Evolutionary conservation across 1,284 basidiomycete species (phyloP), one percentile per base, ranked within the genome.

Genomic region (Fistulinella cinereoalba): DNA sequence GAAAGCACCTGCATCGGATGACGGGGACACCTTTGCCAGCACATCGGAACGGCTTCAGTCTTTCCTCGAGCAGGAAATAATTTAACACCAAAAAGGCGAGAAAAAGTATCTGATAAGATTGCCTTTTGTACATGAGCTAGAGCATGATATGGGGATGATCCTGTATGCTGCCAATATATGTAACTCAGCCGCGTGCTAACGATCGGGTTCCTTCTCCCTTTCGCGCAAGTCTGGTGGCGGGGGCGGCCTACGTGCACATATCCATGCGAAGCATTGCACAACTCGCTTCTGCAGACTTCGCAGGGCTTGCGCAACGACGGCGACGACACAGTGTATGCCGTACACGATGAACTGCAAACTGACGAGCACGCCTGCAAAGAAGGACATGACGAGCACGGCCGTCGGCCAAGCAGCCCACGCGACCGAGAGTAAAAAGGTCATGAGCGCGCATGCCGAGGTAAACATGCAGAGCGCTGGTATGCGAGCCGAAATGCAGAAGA

Each of bases 271-370:
- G 40, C 46, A 58, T 13, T 44, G 42, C 27, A 53, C 24, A 24
- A 58, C 11, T 3, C 54, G 46, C 18, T 49, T 56, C 13, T 57
- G 51, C 4, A 51, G 21, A 21, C 10, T 25, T 15, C 57, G 53
- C 3, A 25, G 9, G 6, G 37, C 25, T 3, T 53, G 49, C 22
- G 24, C 31, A 3, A 64, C 15, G 18, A 52, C 39, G 15, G 56
- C 42, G 16, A 61, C 55, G 15, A 49, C 39, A 16, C 69, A 65
- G 43, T 74, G 69, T 33, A 72, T 60, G 1, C 80, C 78, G 53
- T 71, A 86, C n/a, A 83, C 73, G 21, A 85, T 65, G 62, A 83
- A 85, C 64, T 87, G 83, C 40, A 84, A 61, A 4, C 70, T 73
- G 67, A 85, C 67, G 11, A 84, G 60, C 4, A 79, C 28, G 1